phyloP scores from a whole-genome alignment of 352 stramenopile species.

The Globisporangium abappressorium region DNA sequence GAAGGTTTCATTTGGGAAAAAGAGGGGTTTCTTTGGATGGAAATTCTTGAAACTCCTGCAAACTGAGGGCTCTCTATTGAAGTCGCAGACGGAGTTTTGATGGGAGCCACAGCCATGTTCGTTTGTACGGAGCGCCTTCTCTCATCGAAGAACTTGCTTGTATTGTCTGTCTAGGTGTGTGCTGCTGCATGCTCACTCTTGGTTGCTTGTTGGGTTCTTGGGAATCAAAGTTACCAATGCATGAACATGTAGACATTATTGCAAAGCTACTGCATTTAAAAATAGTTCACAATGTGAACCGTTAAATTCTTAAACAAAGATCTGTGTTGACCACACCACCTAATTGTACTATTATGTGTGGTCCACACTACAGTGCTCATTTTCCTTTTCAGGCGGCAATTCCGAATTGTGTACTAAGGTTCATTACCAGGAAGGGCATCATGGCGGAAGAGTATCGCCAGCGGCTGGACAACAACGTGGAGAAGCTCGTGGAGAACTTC shows the following conservation, averaged over 20 bases:
- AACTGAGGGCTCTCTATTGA: neutral
- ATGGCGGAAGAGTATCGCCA: constrained; percentile 86
- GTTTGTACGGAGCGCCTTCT: too few species aligned
- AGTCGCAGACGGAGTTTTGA: neutral
- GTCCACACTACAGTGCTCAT: neutral
- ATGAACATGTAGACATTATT: too few species aligned
- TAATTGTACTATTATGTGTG: neutral
- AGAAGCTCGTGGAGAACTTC: constrained; percentile 89
- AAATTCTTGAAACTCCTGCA: neutral
- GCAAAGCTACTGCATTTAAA: neutral
- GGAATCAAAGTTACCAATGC: too few species aligned
- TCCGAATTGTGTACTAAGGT: neutral
- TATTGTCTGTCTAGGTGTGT: too few species aligned
- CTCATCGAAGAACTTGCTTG: too few species aligned
- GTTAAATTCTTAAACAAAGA: neutral
- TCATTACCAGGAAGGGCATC: constrained; percentile 1
- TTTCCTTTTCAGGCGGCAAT: neutral
- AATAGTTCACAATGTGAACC: neutral
- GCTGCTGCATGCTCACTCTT: too few species aligned
- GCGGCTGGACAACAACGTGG: constrained; percentile 84
- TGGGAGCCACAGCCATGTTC: neutral
- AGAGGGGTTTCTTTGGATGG: neutral
- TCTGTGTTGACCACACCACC: neutral
- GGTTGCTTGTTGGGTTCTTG: too few species aligned
- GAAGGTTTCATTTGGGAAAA: neutral